Evolutionary conservation across 75 land plant species (phyloP), one percentile per base, ranked within the genome.

Genomic region (Pinus tabuliformis): DNA sequence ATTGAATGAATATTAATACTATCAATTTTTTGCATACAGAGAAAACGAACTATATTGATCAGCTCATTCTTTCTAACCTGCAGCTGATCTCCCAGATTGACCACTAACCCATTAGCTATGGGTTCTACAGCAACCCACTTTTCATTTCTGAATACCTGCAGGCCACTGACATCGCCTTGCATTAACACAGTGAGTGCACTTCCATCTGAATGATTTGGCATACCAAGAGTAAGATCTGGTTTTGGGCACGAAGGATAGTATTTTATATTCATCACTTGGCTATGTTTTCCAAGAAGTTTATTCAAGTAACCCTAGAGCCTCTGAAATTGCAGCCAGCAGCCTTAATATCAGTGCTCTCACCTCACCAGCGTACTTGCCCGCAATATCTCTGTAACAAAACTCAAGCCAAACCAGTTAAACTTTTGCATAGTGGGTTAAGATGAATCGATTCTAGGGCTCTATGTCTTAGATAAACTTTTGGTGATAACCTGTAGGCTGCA

Each of bases 161-260:
- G 52, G 6, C 90, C 92, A 14, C 81, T 73, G 36, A 88, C 86
- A 57, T 81, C 77, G 56, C 85, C 85, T 73, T 90, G 92, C 56
- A 90, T 87, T 36, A 90, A 77, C 20, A 90, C 36, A 28, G 90
- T 85, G 80, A 90, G 62, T 56, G 87, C 81, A n/a, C 83, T 83
- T 63, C 81, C 81, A 45, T 90, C 92, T 13, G 90, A 85, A 62
- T 91, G 93, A 18, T 80, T 82, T 2, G 84, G 90, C 24, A 91
- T 70, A 3, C 93, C 93, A 30, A 84, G 79, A 12, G 91, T 91
- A 3, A 89, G 83, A 49, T 85, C 87, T 59, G 91, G 93, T 56
- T 91, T 83, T 13, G 91, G 93, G 68, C 93, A 91, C 17, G 87
- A 83, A 16, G 91, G 93, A 65, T 89, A 91, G 80, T 83, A 89